These are phyloP conservation scores for Globisporangium paroecandrum DNA, from an alignment of 352 stramenopile genomes.

Conservation along the genomic window DNA sequence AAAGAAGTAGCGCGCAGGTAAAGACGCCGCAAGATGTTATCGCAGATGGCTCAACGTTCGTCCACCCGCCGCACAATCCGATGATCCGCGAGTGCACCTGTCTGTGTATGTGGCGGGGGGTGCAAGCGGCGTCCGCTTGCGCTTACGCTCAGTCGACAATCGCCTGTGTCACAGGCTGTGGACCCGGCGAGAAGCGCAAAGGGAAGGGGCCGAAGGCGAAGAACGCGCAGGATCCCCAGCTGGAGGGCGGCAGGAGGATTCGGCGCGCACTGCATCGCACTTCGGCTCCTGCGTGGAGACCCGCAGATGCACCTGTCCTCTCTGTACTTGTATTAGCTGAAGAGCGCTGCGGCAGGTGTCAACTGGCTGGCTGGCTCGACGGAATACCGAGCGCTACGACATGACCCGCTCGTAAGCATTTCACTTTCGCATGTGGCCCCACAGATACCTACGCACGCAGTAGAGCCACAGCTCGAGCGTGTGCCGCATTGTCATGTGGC, in stretches of 20 bases:
- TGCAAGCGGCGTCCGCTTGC: background rate
- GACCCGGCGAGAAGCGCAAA: background rate
- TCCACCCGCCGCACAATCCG: constrained; percentile 1
- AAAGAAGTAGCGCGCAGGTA: constrained; percentile 6
- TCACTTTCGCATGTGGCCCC: background rate
- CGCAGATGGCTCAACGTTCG: constrained; percentile 13
- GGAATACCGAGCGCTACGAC: background rate
- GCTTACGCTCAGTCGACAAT: background rate
- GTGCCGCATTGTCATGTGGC: constrained; percentile 8
- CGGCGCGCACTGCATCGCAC: background rate
- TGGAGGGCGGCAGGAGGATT: background rate
- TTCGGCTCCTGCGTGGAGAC: background rate
- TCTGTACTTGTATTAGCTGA: background rate
- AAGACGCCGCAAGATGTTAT: background rate
- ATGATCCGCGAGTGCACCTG: background rate
- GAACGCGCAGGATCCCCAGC: constrained; percentile 8
- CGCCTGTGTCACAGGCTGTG: background rate
- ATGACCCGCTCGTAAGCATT: background rate
- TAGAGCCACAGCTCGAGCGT: background rate
- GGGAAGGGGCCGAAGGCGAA: background rate
- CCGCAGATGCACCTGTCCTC: background rate
- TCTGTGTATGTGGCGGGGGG: background rate
- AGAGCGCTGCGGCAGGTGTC: background rate
- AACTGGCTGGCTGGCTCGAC: background rate
- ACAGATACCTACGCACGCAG: background rate